Conservation (phyloP, 495 filamentous ascomycete genomes). For the Aspergillus biplanus region DNA sequence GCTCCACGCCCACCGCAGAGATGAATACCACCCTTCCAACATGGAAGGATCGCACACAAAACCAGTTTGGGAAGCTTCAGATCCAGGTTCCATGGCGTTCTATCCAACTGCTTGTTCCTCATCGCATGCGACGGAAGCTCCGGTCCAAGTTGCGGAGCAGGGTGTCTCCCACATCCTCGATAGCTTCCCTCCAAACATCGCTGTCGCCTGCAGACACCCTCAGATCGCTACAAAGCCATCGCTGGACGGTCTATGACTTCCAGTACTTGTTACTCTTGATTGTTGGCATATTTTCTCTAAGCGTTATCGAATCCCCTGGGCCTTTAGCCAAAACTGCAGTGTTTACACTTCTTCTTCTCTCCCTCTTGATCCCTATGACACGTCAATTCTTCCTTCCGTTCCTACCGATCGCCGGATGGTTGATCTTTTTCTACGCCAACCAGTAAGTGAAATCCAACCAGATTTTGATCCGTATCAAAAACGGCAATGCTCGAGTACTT, state of each 20-base stretch:
- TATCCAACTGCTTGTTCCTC: conserved; percentile 60
- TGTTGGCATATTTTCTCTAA: conserved; percentile 78
- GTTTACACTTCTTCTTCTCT: conserved; percentile 64
- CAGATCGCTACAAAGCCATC: conserved; percentile 68
- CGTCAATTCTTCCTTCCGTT: conserved; percentile 91
- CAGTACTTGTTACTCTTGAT: conserved; percentile 79
- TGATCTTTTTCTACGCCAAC: conserved; percentile 87
- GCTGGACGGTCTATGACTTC: conserved; percentile 84
- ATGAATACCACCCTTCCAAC: conserved; percentile 49
- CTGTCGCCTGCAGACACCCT: conserved; percentile 76
- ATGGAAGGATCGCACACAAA: conserved; percentile 56
- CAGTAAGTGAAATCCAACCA: conserved; percentile 62
- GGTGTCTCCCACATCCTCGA: conserved; percentile 69
- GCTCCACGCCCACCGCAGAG: conserved; percentile 32
- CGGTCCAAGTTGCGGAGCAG: conserved; percentile 74
- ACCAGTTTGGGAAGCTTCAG: conserved; percentile 52
- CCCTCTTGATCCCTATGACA: conserved; percentile 84
- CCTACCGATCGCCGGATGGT: conserved; percentile 79
- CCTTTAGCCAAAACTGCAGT: conserved; percentile 70
- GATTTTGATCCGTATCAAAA: background rate
- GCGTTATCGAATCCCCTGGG: conserved; percentile 73
- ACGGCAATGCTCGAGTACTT: conserved; percentile 16
- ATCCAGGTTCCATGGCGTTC: conserved; percentile 56
- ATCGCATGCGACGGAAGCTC: conserved; percentile 72
- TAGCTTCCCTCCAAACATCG: conserved; percentile 80